A percentile compares a stretch with the other conserved stretches of the same genome.
Conservation (phyloP, 352 stramenopile species). For the Thalassiosira allenii region DNA sequence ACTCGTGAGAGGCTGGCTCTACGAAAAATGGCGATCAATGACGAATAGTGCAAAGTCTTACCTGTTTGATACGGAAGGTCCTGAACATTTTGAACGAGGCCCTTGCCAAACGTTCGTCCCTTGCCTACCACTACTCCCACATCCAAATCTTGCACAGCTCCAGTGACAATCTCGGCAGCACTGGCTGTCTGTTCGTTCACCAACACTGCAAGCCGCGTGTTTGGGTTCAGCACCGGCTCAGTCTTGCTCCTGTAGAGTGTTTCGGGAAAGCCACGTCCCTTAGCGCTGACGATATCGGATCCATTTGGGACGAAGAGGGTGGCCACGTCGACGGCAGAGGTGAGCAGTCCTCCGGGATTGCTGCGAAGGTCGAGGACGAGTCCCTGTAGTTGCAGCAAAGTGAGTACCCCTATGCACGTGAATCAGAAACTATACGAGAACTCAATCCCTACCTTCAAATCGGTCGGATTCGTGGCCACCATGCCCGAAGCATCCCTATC, state of each 20-base stretch:
- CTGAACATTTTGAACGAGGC: constrained; percentile 89
- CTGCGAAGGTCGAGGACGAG: constrained; percentile 88
- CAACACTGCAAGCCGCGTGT: constrained; percentile 87
- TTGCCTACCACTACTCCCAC: constrained; percentile 87
- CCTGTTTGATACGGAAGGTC: constrained; percentile 73
- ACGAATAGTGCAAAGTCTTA: constrained; percentile 10
- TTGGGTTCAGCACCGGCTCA: constrained; percentile 78
- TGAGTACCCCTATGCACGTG: constrained; percentile 12
- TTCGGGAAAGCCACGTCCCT: constrained; percentile 86
- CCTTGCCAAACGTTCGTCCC: constrained; percentile 89
- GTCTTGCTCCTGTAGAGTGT: constrained; percentile 84
- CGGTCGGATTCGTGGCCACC: constrained; percentile 36
- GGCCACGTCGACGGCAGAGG: constrained; percentile 87
- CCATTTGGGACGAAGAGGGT: constrained; percentile 87
- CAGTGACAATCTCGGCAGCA: constrained; percentile 89
- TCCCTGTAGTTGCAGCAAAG: constrained; percentile 59
- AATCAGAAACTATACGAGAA: not conserved
- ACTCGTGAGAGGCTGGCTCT: constrained; percentile 52
- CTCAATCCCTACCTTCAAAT: constrained; percentile 52
- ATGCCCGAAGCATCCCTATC: constrained; percentile 1
- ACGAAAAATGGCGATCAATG: not conserved
- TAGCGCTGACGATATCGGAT: constrained; percentile 87
- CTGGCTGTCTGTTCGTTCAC: constrained; percentile 87
- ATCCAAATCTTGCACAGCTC: constrained; percentile 89
- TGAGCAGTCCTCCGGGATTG: constrained; percentile 88